Percentiles rank a stretch among this genome's conserved stretches.
phyloP scores from a whole-genome alignment of 2,329 filamentous ascomycete species.

The Cylindrodendrum hubeiense region DNA sequence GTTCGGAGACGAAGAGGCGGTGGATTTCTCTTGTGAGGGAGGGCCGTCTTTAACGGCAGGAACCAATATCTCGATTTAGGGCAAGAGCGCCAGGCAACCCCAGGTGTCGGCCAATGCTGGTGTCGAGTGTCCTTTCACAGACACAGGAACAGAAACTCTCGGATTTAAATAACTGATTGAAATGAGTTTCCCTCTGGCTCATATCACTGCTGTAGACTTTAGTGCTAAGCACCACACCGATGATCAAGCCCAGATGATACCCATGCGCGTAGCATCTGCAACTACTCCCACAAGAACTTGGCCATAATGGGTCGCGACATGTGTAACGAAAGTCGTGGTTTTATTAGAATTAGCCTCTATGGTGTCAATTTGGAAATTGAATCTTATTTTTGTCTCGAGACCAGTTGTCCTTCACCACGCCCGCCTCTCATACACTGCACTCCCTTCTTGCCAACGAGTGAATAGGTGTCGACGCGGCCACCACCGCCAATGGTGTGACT shows the following conservation, averaged over 20 bases:
- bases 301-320: neutral
- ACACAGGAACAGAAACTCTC: neutral
- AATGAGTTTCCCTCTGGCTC: too few relatives aligned
- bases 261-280: neutral
- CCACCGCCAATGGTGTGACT: constrained; percentile 50
- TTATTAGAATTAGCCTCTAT: neutral
- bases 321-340: neutral
- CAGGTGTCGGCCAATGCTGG: neutral
- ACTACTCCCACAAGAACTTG: neutral
- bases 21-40: neutral
- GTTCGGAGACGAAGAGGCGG: neutral
- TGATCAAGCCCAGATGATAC: neutral
- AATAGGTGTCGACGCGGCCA: constrained; percentile 34
- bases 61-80: neutral
- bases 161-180: neutral
- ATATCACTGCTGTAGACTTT: neutral
- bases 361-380: neutral
- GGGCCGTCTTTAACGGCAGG: neutral
- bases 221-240: neutral
- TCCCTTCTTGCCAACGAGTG: constrained; percentile 26
- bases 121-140: neutral
- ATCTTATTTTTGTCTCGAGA: neutral
- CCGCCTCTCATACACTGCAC: constrained; percentile 11
- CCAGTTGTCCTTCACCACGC: neutral
- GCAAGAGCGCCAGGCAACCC: neutral